Conservation (phyloP, 2,329 filamentous ascomycete species). For the Phaeoacremonium minimum region DNA sequence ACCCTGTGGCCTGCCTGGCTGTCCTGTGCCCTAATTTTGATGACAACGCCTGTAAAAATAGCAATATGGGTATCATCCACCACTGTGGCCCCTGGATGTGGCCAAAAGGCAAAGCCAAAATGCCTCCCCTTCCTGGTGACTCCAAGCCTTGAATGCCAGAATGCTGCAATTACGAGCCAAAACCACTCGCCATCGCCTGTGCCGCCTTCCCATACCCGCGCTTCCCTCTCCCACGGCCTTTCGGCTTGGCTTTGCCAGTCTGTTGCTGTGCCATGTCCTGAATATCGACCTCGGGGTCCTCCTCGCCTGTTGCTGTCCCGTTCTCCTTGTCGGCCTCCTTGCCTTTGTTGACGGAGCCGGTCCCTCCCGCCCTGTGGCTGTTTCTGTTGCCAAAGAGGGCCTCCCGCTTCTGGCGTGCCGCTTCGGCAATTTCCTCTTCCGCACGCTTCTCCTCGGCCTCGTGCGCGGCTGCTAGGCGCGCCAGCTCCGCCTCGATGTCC, state of each 20-base stretch:
- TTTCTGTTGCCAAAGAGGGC: slow-evolving; percentile 36
- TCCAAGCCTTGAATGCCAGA: neutral
- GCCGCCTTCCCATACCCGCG: slow-evolving; percentile 6
- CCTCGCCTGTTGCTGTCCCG: slow-evolving; percentile 7
- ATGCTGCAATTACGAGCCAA: slow-evolving; percentile 10
- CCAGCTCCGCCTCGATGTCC: slow-evolving; percentile 50
- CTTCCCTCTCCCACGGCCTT: slow-evolving; percentile 7
- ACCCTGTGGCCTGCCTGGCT: neutral
- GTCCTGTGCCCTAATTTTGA: neutral
- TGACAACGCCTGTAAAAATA: too few species aligned
- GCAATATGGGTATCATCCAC: neutral
- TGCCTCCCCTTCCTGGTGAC: too few species aligned
- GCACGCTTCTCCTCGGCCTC: slow-evolving; percentile 39
- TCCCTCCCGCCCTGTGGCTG: slow-evolving; percentile 22
- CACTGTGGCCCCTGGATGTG: neutral
- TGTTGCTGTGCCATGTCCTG: neutral
- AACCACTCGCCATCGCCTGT: slow-evolving; percentile 9
- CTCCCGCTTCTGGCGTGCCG: slow-evolving; percentile 42
- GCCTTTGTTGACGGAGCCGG: slow-evolving; percentile 9
- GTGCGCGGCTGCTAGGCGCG: slow-evolving; percentile 35
- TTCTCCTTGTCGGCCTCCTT: slow-evolving; percentile 6
- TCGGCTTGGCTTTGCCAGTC: slow-evolving; percentile 1
- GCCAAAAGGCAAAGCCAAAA: neutral
- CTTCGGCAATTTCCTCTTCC: slow-evolving; percentile 42
- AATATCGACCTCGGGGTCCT: neutral